Evolutionary conservation across 1,139 yeast genomes (phyloP), one percentile per base, ranked within the genome.

Genomic region (Suhomyces ambrosiae): DNA sequence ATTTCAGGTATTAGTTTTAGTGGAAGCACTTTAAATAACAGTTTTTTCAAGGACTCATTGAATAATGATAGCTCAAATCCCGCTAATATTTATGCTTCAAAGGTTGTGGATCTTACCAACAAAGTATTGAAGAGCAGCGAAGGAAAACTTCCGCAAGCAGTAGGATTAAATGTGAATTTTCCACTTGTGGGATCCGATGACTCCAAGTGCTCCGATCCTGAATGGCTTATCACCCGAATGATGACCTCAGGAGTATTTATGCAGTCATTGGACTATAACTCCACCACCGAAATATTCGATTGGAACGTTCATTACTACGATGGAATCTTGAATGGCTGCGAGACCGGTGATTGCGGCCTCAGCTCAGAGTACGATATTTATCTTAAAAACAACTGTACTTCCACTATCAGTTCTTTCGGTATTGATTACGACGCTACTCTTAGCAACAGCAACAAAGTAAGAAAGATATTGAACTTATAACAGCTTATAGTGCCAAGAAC

Each of bases 161-260:
- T 64, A 17, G 79, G 79, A 16, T 38, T 74, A 34, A 72, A 69
- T 44, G 71, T 74, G 35, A 74, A 73, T 50, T 61, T 73, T 49
- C 79, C 77, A 21, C 53, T 56, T n/a, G 75, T 65, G 24, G 71
- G 72, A 1, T 30, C 41, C 17, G 52, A 52, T 12, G 49, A 55
- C 23, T 46, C 52, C 23, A 39, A 53, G 12, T 74, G 79, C 49
- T 43, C 52, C 27, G 60, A 61, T 37, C 75, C 76, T 9, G 42
- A 42, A 17, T 73, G 64, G 56, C 56, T 58, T 12, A 58, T 58
- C 36, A 54, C 75, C n/a, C 59, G 75, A 39, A 33, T 72, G 30
- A 47, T 70, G 27, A 71, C 75, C 8, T 53, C 58, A n/a, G 65
- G 63, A 11, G 60, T 67, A 13, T 50, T 57, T 35, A 53, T 55